Conservation (phyloP, 352 stramenopile species). For the Pythium guiyangense region DNA sequence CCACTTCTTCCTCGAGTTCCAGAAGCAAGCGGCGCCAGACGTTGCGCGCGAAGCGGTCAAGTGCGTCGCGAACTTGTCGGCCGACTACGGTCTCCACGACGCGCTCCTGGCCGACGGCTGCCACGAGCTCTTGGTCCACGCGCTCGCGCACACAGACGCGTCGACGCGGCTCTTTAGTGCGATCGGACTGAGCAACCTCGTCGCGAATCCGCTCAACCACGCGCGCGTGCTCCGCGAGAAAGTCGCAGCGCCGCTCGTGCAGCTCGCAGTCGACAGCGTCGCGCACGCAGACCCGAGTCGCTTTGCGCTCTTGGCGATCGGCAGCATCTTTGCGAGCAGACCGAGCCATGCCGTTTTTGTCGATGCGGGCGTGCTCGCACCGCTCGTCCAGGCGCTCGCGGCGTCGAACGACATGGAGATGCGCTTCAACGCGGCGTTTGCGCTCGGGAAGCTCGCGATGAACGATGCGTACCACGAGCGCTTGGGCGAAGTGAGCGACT, state of each 20-base stretch:
- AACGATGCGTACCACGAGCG: conserved; percentile 64
- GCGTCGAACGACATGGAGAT: conserved; percentile 82
- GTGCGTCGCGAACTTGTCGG: conserved; percentile 66
- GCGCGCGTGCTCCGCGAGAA: conserved; percentile 57
- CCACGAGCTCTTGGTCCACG: conserved; percentile 78
- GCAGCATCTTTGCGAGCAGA: conserved; percentile 74
- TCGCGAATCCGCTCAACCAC: conserved; percentile 82
- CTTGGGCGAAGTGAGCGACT: conserved; percentile 50
- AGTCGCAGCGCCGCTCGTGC: conserved; percentile 52
- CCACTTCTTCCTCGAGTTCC: conserved; percentile 74
- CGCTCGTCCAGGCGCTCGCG: conserved; percentile 65
- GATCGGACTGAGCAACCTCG: conserved; percentile 89
- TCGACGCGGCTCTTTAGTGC: conserved; percentile 83
- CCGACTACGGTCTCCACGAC: conserved; percentile 87
- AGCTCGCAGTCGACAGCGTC: conserved; percentile 31
- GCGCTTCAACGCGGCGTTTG: conserved; percentile 91
- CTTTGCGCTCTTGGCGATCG: conserved; percentile 84
- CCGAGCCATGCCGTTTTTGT: conserved; percentile 69
- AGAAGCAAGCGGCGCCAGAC: conserved; percentile 20
- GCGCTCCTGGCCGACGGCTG: conserved; percentile 69
- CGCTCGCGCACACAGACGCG: conserved; percentile 54
- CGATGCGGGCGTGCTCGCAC: conserved; percentile 55
- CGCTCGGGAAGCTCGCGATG: conserved; percentile 91
- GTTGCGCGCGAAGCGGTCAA: conserved; percentile 68
- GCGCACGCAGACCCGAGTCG: conserved; percentile 43